Percentiles rank a stretch among this genome's conserved stretches.
Conservation (phyloP, 129 eudicot species). For the Heracleum sosnowskyi region DNA sequence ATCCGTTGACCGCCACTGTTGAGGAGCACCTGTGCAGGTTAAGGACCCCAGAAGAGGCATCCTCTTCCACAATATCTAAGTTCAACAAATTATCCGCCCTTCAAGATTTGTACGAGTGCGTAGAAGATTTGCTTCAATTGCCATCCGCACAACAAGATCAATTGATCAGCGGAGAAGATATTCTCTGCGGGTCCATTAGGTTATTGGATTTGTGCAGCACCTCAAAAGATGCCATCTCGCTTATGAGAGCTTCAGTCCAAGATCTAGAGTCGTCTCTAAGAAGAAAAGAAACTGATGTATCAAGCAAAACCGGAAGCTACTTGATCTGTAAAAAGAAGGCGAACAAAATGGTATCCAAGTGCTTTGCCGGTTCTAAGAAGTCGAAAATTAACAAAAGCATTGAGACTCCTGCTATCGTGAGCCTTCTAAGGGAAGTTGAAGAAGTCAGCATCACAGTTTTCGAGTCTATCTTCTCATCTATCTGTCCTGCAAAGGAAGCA, state of each 20-base stretch:
- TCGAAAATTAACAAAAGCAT: background rate
- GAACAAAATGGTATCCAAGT: slow-evolving; percentile 2
- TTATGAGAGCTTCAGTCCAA: background rate
- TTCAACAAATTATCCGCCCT: background rate
- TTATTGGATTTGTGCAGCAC: background rate
- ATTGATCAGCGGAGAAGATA: background rate
- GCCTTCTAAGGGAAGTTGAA: slow-evolving; percentile 6
- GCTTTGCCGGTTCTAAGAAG: background rate
- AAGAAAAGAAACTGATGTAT: background rate
- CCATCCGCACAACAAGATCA: background rate
- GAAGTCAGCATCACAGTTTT: slow-evolving; percentile 1
- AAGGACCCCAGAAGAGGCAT: background rate
- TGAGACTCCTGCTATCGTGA: background rate
- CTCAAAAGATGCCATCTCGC: background rate
- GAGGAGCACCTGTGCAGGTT: background rate
- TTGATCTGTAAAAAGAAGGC: background rate
- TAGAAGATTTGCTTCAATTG: background rate
- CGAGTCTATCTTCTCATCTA: background rate
- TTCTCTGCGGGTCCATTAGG: background rate
- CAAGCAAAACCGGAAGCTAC: background rate
- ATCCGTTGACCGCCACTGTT: background rate
- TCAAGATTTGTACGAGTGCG: background rate
- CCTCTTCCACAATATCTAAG: background rate
- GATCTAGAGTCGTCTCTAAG: background rate
- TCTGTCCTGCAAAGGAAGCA: background rate